Base-by-base conservation (phyloP, 1,139 yeast genomes). In the Saccharomyces hybrid region DNA sequence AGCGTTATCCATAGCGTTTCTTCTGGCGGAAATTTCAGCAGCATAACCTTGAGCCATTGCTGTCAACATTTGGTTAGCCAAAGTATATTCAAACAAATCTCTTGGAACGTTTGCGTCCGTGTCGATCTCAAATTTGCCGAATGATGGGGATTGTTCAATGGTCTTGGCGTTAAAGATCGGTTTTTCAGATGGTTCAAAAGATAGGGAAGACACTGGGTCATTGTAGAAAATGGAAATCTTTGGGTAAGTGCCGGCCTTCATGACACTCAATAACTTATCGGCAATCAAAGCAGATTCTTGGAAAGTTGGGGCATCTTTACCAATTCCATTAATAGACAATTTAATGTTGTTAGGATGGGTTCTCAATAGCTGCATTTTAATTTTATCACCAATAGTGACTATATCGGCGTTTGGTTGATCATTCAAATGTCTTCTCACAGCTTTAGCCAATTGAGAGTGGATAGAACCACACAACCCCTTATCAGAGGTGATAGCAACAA, bases 1-100 rank as follows among this genome's bases (percentile, higher is more conserved):
- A 62, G 99, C 99, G 73, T 91, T 93, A 78, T 93, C 99, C 99
- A 93, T 93, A 69, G 99, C 99, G 75, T 90, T 91, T 85, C 99
- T 91, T 84, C 99, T 90, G 60, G 99, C 97, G 64, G 96, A 87
- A 67, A 91, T 81, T 81, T 93, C 99, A 57, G 98, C 88, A 62
- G 99, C 98, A 75, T 93, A 91, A 75, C 97, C 98, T 75, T 93
- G 97, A 64, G 97, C 93, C 82, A 91, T 82, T 63, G 97, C 97
- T 71, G 95, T 78, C 75, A 86, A 83, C 69, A 93, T 81, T 69
- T 89, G 83, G 82, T 89, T 91, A 64, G 98, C 93, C 66, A 93
- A 81, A 50, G 95, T 81, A 78, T 88, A 89, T 77, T 91, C 96
- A 62, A 95, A 74, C 66, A 88, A 74, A 61, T 88, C 84, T 55